Base-by-base conservation (phyloP, 2,329 filamentous ascomycete species). In the Xylariaceae sp. region DNA sequence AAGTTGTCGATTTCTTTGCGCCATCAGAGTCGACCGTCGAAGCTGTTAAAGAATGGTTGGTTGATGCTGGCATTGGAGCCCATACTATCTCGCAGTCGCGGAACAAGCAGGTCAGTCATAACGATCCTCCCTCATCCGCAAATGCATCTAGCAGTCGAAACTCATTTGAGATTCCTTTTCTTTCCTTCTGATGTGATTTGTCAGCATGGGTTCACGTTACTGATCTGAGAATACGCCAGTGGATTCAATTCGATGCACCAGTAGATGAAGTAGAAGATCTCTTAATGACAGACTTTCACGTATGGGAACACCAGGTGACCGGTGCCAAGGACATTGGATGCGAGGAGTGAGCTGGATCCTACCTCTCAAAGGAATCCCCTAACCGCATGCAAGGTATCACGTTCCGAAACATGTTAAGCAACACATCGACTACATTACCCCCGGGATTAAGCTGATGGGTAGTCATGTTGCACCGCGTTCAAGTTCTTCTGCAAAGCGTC, bases 351-450 rank as follows among this genome's bases (percentile, higher is more conserved):
- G 63, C 56, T 11, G 3, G 31, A 3, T 44, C 12, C 0, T 13
- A 1, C 12, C 6, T 36, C 5, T 13, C 5, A 42, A 13, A 16
- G 13, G 17, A 1, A n/a, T 19, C 28, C 2, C 42, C 45, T 44
- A 14, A 58, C 45, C 7, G 12, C 18, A 54, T 56, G 48, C 77
- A 79, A 65, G 61, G 51, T 80, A 81, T 61, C 76, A 79, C 52
- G 65, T 82, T 5, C 79, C 79, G 1, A 68, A 69, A 28, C 62
- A 73, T 39, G 57, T 82, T 13, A 70, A 70, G 41, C 57, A 69
- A 11, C 76, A 82, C 51, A 69, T 83, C 47, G 79, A 83, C 65
- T 82, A 81, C 62, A 74, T 83, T 36, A 82, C 75, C 1, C 80
- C 80, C 0, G 79, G 78, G 14, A 74, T 80, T 56, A 79, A 77